Conservation (phyloP, 108 stramenopile genomes). For the Aurantiochytrium sp. region DNA sequence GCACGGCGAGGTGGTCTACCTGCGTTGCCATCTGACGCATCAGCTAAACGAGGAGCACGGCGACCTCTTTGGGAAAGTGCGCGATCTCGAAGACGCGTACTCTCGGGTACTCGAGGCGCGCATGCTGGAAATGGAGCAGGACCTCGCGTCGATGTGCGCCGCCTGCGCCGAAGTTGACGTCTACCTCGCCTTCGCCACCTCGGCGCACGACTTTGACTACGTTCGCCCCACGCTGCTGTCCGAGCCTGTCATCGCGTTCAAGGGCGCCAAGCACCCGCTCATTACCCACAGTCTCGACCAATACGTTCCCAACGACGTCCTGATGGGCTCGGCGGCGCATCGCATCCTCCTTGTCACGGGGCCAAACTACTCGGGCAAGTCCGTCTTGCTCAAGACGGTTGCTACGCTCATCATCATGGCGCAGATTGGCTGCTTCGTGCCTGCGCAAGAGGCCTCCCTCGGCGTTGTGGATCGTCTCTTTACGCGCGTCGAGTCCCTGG, state of each 20-base stretch:
- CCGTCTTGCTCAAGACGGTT: neutral
- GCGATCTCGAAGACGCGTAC: neutral
- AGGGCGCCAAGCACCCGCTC: neutral
- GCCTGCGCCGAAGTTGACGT: neutral
- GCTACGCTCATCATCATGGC: neutral
- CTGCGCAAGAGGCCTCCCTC: neutral
- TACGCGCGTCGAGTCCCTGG: slow-evolving; percentile 12
- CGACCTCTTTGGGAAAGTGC: neutral
- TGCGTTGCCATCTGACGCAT: neutral
- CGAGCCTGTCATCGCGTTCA: neutral
- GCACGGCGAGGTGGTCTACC: neutral
- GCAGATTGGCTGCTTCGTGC: slow-evolving; percentile 25
- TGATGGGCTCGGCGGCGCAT: neutral
- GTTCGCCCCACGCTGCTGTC: neutral
- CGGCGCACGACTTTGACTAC: neutral
- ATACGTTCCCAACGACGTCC: neutral
- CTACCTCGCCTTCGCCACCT: neutral
- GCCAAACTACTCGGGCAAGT: slow-evolving; percentile 1
- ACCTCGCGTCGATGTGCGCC: neutral
- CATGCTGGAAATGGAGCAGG: neutral
- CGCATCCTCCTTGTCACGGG: neutral
- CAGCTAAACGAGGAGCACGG: neutral
- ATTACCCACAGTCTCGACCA: neutral
- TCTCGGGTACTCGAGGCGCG: neutral
- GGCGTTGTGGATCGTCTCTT: neutral